Percentiles rank a stretch among this genome's conserved stretches.
Conservation (phyloP, 2,329 filamentous ascomycete species). For the Sclerotinia subarctica region DNA sequence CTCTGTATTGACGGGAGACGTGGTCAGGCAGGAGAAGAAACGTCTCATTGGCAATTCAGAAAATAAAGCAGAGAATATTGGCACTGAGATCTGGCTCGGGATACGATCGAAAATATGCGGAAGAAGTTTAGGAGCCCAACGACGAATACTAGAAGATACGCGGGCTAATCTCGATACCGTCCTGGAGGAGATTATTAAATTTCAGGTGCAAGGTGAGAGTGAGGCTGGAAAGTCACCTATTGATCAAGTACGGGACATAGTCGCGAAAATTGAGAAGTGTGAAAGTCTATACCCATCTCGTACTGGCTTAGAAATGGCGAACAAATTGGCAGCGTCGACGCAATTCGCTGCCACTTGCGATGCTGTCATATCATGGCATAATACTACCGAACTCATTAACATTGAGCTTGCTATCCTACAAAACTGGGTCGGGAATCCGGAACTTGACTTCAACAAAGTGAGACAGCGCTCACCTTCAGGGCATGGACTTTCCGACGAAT, state of each 20-base stretch:
- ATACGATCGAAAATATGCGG: constrained; percentile 81
- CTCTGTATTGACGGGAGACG: constrained; percentile 91
- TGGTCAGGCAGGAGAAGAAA: constrained; percentile 97
- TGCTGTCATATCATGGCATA: constrained; percentile 92
- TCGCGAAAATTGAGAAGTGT: constrained; percentile 85
- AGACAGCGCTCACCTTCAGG: constrained; percentile 65
- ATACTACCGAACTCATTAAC: constrained; percentile 94
- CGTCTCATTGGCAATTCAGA: constrained; percentile 77
- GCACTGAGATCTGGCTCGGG: constrained; percentile 82
- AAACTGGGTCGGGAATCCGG: constrained; percentile 95
- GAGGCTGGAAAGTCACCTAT: constrained; percentile 81
- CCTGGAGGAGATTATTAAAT: constrained; percentile 86
- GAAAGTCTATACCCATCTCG: constrained; percentile 83
- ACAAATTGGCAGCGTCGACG: constrained; percentile 72
- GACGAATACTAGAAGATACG: constrained; percentile 82
- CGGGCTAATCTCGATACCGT: constrained; percentile 68
- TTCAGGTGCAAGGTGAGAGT: constrained; percentile 89
- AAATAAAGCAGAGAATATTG: constrained; percentile 59
- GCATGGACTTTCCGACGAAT: constrained; percentile 79
- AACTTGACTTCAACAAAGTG: constrained; percentile 82
- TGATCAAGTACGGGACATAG: constrained; percentile 85
- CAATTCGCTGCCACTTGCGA: constrained; percentile 81
- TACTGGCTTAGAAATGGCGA: constrained; percentile 67
- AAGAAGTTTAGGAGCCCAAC: constrained; percentile 77
- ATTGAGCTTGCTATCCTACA: constrained; percentile 88